These are phyloP conservation scores for Fusarium sp. DNA, from an alignment of 2,329 filamentous ascomycete species.

Conservation along the genomic window DNA sequence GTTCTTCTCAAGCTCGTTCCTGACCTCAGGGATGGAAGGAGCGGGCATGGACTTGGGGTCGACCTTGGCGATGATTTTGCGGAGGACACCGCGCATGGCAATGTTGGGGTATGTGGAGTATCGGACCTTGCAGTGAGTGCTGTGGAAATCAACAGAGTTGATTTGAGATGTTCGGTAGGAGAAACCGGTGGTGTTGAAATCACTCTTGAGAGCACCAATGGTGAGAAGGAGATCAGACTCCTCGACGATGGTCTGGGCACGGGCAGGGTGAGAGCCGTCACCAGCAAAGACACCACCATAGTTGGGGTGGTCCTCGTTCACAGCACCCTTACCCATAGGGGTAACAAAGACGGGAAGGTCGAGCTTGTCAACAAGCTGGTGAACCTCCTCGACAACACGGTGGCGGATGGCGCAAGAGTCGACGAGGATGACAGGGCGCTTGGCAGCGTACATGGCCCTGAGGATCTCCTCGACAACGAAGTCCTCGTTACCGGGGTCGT, in stretches of 20 bases:
- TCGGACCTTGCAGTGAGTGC: conserved; percentile 76
- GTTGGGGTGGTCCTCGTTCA: conserved; percentile 80
- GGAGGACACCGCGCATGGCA: conserved; percentile 81
- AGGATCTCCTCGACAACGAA: conserved; percentile 86
- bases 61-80: conserved; percentile 73
- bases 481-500: conserved; percentile 78
- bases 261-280: conserved; percentile 74
- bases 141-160: conserved; percentile 85
- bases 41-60: conserved; percentile 70
- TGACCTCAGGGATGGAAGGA: conserved; percentile 64
- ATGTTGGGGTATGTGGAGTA: conserved; percentile 84
- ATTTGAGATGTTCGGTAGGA: conserved; percentile 82
- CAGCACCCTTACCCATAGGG: conserved; percentile 88
- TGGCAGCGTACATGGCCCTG: conserved; percentile 77
- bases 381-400: conserved; percentile 77
- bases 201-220: conserved; percentile 77
- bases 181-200: conserved; percentile 88
- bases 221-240: conserved; percentile 77
- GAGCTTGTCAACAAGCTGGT: conserved; percentile 78
- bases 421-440: conserved; percentile 82
- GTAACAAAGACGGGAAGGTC: conserved; percentile 86
- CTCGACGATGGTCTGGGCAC: conserved; percentile 74
- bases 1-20: conserved; percentile 62
- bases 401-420: conserved; percentile 88
- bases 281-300: conserved; percentile 90